Evolutionary conservation across 148 eudicot species (phyloP).

Genomic region (Vaccinium myrtillus): DNA sequence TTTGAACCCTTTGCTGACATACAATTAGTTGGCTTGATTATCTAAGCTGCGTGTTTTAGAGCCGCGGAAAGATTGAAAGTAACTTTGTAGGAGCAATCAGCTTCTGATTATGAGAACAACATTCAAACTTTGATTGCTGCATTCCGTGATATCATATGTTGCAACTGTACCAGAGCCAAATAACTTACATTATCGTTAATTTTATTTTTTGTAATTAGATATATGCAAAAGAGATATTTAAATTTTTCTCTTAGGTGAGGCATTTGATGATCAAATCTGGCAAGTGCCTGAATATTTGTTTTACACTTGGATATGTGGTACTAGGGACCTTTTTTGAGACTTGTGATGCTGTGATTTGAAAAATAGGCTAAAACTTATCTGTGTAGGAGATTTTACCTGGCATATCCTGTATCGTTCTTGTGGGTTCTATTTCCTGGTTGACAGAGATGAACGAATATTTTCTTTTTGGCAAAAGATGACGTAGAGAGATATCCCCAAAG

Average conservation of each 20-base stretch:
- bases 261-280: background rate
- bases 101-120: background rate
- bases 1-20: background rate
- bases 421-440: background rate
- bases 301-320: background rate
- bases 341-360: background rate
- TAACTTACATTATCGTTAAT: background rate
- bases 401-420: no score
- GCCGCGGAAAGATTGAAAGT: background rate
- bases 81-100: background rate
- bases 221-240: background rate
- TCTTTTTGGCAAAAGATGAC: background rate
- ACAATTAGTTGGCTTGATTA: background rate
- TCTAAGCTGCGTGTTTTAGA: background rate
- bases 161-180: background rate
- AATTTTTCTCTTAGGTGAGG: background rate
- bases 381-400: no score
- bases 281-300: background rate
- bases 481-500: no score
- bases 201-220: background rate
- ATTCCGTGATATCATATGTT: background rate
- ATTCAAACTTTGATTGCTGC: background rate
- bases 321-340: background rate
- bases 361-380: background rate
- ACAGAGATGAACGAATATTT: background rate